These are phyloP conservation scores for Rhododendron vialii DNA, from an alignment of 148 eudicot genomes.

Conservation along the genomic window DNA sequence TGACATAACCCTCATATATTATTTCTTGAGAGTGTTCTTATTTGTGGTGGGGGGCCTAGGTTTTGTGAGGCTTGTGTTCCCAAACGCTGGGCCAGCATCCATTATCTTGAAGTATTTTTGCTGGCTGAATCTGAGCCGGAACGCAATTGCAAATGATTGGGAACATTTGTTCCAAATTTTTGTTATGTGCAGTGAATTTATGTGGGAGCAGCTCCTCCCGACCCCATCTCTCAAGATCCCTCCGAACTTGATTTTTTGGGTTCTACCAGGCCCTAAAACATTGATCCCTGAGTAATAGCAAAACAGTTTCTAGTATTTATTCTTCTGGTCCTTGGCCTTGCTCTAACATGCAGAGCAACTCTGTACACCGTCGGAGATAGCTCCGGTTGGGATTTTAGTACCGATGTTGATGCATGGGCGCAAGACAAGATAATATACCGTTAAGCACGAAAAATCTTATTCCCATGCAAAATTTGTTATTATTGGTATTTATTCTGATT, in stretches of 20 bases:
- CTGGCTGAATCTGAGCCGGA: background rate
- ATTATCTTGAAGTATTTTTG: background rate
- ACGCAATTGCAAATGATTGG: background rate
- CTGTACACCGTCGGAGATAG: slow-evolving; percentile 66
- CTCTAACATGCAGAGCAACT: slow-evolving; percentile 45
- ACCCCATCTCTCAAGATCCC: background rate
- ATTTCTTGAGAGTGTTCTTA: too few species aligned
- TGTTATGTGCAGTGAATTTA: background rate
- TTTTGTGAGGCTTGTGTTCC: too few species aligned
- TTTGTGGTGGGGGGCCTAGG: too few species aligned
- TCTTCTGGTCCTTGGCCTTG: slow-evolving; percentile 22
- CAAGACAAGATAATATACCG: slow-evolving; percentile 30
- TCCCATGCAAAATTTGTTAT: too few species aligned
- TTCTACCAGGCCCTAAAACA: background rate
- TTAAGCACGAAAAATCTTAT: too few species aligned
- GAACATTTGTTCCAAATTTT: background rate
- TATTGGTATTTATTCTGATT: too few species aligned
- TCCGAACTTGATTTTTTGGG: background rate
- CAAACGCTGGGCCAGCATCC: too few species aligned
- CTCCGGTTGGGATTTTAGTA: slow-evolving; percentile 89
- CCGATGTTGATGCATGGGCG: slow-evolving; percentile 68
- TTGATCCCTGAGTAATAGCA: slow-evolving; percentile 15
- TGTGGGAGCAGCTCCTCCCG: background rate
- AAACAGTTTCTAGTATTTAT: slow-evolving; percentile 6
- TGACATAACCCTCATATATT: too few species aligned